Base-by-base conservation (phyloP, 306 rosid genomes). In the Castanospermum australe region DNA sequence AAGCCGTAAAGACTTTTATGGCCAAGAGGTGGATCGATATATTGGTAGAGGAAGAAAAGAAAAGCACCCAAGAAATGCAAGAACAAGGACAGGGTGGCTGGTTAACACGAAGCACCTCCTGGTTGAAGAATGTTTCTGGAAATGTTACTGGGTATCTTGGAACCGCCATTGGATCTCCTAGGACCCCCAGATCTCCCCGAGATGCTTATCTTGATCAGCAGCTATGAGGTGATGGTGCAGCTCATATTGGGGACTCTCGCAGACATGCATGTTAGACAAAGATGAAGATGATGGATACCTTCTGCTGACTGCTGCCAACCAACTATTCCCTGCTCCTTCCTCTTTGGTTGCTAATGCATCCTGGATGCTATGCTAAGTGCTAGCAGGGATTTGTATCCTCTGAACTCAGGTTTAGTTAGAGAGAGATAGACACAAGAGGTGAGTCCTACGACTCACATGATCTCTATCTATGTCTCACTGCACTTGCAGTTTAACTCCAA, bases 71-170 rank as follows among this genome's bases (percentile, higher is more conserved):
- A 74, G 91, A 87, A 84, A 86, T 90, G 75, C 88, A 90, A 71
- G 99, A 93, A 80, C 91, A 83, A 55, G 71, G 32, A 56, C 77
- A 88, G 85, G 68, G 84, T 10, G 94, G 94, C 54, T 96, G 98
- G 99, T 81, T 96, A 84, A 90, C 96, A 2, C 88, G 99, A 75
- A 95, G 98, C 90, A 87, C 93, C 41, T 87, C 96, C 52, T 90
- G 92, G 98, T 81, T 96, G 92, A 93, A 90, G 85, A 77, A 57
- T 81, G 90, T 86, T 73, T 71, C 97, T 13, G 97, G 68, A 60
- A 84, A 85, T 71, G 92, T 92, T 51, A 30, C 89, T 7, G 98
- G 79, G 24, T 84, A 89, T 60, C 38, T 90, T 72, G 86, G 79
- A 47, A 80, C 92, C 65, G 88, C 62, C 2, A 67, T 5, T 59